Conservation (phyloP, 768 basidiomycete species). For the Chalciporus pseudorubinellus region DNA sequence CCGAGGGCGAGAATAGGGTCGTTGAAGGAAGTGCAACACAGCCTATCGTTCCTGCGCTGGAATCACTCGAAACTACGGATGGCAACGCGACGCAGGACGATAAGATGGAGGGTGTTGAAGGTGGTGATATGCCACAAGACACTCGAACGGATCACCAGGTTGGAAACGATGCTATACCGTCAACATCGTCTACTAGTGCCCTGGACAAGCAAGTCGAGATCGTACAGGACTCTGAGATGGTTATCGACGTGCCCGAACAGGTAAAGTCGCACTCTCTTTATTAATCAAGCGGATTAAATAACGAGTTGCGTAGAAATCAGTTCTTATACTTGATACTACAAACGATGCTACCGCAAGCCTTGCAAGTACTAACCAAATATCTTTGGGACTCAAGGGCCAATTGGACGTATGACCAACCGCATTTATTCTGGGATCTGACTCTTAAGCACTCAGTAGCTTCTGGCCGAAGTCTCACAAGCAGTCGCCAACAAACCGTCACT, state of each 20-base stretch:
- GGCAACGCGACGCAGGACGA: conserved; percentile 4
- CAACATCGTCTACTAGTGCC: not conserved
- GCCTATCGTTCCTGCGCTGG: not conserved
- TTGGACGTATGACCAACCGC: conserved; percentile 24
- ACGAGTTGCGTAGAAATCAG: conserved; percentile 4
- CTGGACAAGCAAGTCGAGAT: conserved; percentile 3
- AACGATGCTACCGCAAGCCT: conserved; percentile 9
- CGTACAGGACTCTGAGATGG: conserved; percentile 12
- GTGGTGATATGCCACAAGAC: not conserved
- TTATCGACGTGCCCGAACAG: conserved; percentile 18
- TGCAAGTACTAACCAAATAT: conserved; percentile 6
- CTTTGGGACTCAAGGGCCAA: conserved; percentile 22
- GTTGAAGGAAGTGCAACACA: not conserved
- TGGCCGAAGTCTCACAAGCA: conserved; percentile 29
- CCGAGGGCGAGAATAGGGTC: not conserved
- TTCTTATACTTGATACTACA: not conserved
- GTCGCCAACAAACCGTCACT: conserved; percentile 30
- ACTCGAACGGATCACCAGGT: not conserved
- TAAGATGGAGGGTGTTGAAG: conserved; percentile 22
- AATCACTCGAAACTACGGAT: not conserved
- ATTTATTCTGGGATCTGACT: conserved; percentile 13
- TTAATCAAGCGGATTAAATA: not conserved
- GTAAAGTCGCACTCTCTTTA: conserved; percentile 12
- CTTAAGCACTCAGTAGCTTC: conserved; percentile 23
- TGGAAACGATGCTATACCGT: not conserved